Conservation (phyloP, 352 stramenopile species). For the Globisporangium perplexum region DNA sequence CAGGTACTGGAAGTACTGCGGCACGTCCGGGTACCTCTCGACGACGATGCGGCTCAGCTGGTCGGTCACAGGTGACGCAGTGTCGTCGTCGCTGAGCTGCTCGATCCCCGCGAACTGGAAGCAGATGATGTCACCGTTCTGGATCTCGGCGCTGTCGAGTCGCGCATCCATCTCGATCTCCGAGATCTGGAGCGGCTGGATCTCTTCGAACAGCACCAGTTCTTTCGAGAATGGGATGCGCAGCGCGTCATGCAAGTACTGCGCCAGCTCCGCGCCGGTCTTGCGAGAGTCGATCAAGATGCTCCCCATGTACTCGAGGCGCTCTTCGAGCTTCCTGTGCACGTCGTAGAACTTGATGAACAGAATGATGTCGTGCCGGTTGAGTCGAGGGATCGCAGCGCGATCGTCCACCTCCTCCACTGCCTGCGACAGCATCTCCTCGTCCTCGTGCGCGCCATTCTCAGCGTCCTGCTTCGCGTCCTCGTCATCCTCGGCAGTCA, state of each 20-base stretch:
- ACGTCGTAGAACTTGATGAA: conserved; percentile 86
- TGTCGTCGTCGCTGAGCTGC: conserved; percentile 7
- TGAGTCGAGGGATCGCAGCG: conserved; percentile 9
- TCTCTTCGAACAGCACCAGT: conserved; percentile 71
- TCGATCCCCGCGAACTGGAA: conserved; percentile 56
- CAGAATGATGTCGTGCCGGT: conserved; percentile 54
- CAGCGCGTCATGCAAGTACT: conserved; percentile 47
- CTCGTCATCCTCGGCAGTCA: conserved; percentile 13
- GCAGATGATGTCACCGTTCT: conserved; percentile 82
- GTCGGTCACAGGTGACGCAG: not conserved
- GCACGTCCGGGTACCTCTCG: conserved; percentile 64
- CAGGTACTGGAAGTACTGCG: conserved; percentile 78
- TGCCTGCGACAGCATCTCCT: conserved; percentile 1
- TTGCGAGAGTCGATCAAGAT: conserved; percentile 58
- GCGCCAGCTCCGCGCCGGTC: conserved; percentile 45
- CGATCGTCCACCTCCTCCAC: conserved; percentile 12
- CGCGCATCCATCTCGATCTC: conserved; percentile 47
- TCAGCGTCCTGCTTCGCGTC: conserved; percentile 4
- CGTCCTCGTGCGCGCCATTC: conserved; percentile 5
- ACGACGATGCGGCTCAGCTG: not conserved
- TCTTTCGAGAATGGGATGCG: conserved; percentile 39
- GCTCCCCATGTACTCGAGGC: conserved; percentile 78
- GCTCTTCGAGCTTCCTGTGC: conserved; percentile 45
- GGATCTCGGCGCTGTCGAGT: conserved; percentile 54
- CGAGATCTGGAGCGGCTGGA: conserved; percentile 57